These are phyloP conservation scores for Neurospora sp. DNA, from an alignment of 495 filamentous ascomycete genomes.

Conservation along the genomic window DNA sequence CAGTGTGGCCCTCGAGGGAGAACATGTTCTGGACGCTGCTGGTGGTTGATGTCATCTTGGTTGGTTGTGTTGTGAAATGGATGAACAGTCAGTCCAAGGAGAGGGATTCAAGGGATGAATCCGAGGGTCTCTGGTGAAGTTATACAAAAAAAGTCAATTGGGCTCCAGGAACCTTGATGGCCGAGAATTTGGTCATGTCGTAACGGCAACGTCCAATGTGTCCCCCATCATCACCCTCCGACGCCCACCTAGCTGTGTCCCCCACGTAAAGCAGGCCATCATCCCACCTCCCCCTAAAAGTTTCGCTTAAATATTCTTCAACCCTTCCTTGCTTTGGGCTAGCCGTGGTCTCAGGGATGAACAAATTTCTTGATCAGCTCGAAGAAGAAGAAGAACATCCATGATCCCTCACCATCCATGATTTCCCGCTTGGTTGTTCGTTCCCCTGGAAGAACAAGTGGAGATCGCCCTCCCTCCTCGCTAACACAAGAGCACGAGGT, in stretches of 20 bases:
- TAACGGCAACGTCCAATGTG: not conserved
- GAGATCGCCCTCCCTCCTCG: not conserved
- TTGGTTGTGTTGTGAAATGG: not conserved
- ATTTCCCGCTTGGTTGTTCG: not conserved
- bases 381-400: not conserved
- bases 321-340: not conserved
- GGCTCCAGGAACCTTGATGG: not conserved
- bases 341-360: not conserved
- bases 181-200: not conserved
- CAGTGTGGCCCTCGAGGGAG: constrained; percentile 57
- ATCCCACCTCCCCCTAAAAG: not conserved
- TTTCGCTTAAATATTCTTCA: not conserved
- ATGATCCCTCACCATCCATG: not conserved
- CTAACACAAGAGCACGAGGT: not conserved
- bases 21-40: constrained; percentile 27
- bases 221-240: not conserved
- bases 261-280: not conserved
- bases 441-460: not conserved
- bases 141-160: not conserved
- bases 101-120: not conserved
- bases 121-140: not conserved
- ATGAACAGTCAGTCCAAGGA: not conserved
- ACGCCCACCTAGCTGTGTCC: not conserved
- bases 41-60: constrained; percentile 4
- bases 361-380: not conserved